Evolutionary conservation across 768 basidiomycete species (phyloP).

Genomic region (Lactarius indigo): DNA sequence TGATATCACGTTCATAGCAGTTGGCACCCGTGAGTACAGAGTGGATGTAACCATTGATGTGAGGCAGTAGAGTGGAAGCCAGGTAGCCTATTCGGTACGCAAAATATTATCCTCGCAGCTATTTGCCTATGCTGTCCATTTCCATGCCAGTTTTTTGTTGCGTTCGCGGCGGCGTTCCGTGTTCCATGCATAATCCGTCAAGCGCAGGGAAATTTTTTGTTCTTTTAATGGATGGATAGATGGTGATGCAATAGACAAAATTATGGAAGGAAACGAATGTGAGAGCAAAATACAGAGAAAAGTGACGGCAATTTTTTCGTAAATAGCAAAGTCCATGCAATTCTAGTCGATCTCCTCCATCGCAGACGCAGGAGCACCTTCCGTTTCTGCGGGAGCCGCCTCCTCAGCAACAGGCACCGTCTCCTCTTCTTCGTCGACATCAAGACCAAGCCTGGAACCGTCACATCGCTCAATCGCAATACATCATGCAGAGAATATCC

Average conservation of each 20-base stretch:
- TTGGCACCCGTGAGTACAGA: background rate
- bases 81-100: conserved; percentile 6
- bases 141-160: background rate
- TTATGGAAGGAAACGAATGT: conserved; percentile 7
- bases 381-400: conserved; percentile 50
- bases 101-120: background rate
- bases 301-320: conserved; percentile 11
- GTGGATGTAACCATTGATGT: conserved; percentile 6
- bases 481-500: conserved; percentile 1
- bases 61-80: conserved; percentile 17
- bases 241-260: conserved; percentile 19
- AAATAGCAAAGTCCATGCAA: conserved; percentile 9
- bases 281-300: conserved; percentile 18
- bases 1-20: conserved; percentile 4
- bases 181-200: background rate
- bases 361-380: conserved; percentile 66
- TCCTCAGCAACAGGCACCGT: conserved; percentile 42
- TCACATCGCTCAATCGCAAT: conserved; percentile 13
- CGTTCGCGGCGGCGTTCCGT: background rate
- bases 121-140: background rate
- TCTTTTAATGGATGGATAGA: conserved; percentile 19
- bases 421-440: conserved; percentile 61
- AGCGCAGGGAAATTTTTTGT: background rate
- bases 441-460: conserved; percentile 63
- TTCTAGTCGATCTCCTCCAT: conserved; percentile 97